Percentiles rank a stretch among this genome's conserved stretches.
Conservation (phyloP, 73 alveolate species). For the Paramecium caudatum region DNA sequence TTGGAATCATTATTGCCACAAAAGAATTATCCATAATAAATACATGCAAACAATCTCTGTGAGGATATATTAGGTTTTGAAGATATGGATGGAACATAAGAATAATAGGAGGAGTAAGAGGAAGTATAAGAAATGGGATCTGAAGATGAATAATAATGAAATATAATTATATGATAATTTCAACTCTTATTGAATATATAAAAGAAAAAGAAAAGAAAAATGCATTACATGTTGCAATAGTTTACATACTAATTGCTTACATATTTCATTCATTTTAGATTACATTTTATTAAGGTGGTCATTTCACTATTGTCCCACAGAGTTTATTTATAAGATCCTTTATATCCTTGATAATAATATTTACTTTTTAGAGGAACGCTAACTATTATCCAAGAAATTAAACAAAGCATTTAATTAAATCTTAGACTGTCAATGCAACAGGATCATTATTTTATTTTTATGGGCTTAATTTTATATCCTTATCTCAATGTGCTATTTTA, state of each 20-base stretch:
- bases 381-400: conserved; percentile 2
- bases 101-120: background rate
- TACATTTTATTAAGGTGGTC: background rate
- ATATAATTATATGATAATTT: conserved; percentile 17
- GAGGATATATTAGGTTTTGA: conserved; percentile 71
- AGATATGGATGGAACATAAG: conserved; percentile 48
- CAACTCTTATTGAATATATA: background rate
- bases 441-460: conserved; percentile 21
- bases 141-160: conserved; percentile 31
- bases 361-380: background rate
- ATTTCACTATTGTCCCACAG: conserved; percentile 16
- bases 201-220: background rate
- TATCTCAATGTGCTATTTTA: background rate
- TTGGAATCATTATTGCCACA: conserved; percentile 7
- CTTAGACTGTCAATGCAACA: background rate
- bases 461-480: conserved; percentile 12
- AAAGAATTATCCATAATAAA: conserved; percentile 43
- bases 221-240: conserved; percentile 11
- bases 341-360: background rate
- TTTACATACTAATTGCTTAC: conserved; percentile 1
- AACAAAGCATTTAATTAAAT: background rate
- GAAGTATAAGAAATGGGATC: conserved; percentile 12
- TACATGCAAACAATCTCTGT: conserved; percentile 67
- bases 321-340: conserved; percentile 33
- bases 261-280: background rate